Evolutionary conservation across 495 filamentous ascomycete species (phyloP), one percentile per base, ranked within the genome.

Genomic region (Neurospora tetraspora): DNA sequence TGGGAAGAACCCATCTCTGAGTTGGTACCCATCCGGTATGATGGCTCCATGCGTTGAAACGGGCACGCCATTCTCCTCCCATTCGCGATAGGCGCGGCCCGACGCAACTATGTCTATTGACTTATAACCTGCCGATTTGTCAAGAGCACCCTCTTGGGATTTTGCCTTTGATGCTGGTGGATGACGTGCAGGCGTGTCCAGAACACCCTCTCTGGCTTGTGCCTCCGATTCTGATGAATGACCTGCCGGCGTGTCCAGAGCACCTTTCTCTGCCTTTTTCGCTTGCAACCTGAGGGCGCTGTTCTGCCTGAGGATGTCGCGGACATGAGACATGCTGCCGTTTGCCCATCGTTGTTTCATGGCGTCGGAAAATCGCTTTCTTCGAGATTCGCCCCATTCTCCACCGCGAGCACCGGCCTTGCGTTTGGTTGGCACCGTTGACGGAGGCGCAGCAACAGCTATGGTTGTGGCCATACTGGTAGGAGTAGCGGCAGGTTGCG

Each of bases 291-390:
- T 73, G 5, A 77, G 5, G 5, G 78, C 76, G 18, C 74, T 72
- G 4, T 43, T 1, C 3, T 73, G 42, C 70, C 75, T 75, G 9
- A 61, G 1, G 12, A 31, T 61, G 23, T 70, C 71, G 45, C 20
- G 53, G 11, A 74, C 75, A 65, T 75, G 39, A 23, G 73, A 72
- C 78, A 77, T 79, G 6, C 6, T 12, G n/a, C 78, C 76, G 5
- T 76, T 73, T 8, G 73, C 74, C 78, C 78, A 79, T 71, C 78
- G 74, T 39, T 71, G 73, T 77, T 68, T 69, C 14, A 23, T 6
- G 31, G 5, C 12, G 34, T 68, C 53, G 1, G 53, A 61, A 14
- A 31, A 6, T 61, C 23, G 53, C 23, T 61, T 31, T 61, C 53
- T 27, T 31, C 53, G 53, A 61, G 53, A 23, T 31, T 18, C 53